These are phyloP conservation scores for Phytopythium mirpurense DNA, from an alignment of 352 stramenopile species.

Conservation along the genomic window DNA sequence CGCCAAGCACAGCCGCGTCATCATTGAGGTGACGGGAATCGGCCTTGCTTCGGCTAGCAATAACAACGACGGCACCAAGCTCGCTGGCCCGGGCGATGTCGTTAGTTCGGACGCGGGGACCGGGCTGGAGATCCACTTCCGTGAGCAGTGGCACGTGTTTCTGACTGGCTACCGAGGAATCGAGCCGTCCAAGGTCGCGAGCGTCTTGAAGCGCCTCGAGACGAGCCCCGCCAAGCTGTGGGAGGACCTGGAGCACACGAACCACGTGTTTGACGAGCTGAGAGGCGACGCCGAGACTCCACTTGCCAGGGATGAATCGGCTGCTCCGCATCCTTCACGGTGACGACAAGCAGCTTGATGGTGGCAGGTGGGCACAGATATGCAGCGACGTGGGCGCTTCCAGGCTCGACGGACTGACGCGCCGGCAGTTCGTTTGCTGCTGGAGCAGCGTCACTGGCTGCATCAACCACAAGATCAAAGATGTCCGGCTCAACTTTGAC, in stretches of 20 bases:
- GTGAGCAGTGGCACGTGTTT: conserved; percentile 55
- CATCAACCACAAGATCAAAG: conserved; percentile 30
- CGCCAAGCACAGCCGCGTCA: conserved; percentile 16
- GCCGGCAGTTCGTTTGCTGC: conserved; percentile 48
- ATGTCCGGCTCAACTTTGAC: conserved; percentile 43
- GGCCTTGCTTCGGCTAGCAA: no score
- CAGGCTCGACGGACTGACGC: conserved; percentile 24
- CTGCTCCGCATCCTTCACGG: conserved; percentile 34
- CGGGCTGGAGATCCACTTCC: conserved; percentile 34
- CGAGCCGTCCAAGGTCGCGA: conserved; percentile 28
- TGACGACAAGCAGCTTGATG: conserved; percentile 22
- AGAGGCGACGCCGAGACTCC: conserved; percentile 25
- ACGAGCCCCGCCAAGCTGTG: conserved; percentile 36
- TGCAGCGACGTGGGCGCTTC: conserved; percentile 33
- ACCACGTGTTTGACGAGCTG: conserved; percentile 41
- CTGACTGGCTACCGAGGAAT: conserved; percentile 37
- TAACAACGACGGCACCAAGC: conserved; percentile 9
- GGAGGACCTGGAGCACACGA: conserved; percentile 55
- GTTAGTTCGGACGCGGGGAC: conserved; percentile 19
- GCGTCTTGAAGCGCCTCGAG: conserved; percentile 43
- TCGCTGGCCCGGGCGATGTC: conserved; percentile 43
- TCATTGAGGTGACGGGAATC: conserved; percentile 31
- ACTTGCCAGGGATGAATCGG: conserved; percentile 25
- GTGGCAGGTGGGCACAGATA: conserved; percentile 25
- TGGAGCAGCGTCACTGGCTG: conserved; percentile 42